These are phyloP conservation scores for Trichoderma hamatum DNA, from an alignment of 2,329 filamentous ascomycete species.

Conservation along the genomic window DNA sequence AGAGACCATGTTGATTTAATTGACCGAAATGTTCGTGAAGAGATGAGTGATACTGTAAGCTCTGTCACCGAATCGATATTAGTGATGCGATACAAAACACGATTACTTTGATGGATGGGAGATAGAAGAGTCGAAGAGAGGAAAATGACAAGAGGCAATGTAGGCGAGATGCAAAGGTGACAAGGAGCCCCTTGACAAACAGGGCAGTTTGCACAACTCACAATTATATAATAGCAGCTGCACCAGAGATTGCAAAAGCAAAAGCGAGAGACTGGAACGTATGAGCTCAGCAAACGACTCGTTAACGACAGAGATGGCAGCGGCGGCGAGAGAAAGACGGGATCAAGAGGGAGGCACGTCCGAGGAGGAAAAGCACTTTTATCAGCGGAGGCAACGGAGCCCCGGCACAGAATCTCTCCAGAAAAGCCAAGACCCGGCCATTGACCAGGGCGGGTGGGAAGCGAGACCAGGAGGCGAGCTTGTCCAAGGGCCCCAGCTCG, in stretches of 20 bases:
- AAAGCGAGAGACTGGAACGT: conserved; percentile 21
- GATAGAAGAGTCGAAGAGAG: background rate
- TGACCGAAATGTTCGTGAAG: conserved; percentile 2
- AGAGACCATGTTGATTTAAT: conserved; percentile 52
- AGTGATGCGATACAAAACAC: conserved; percentile 11
- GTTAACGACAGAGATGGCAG: conserved; percentile 25
- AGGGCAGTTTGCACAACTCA: conserved; percentile 11
- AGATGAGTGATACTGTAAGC: background rate
- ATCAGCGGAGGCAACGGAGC: conserved; percentile 24
- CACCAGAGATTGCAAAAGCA: conserved; percentile 9
- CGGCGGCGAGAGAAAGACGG: conserved; percentile 12
- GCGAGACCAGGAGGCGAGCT: conserved; percentile 8
- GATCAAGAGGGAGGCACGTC: conserved; percentile 22
- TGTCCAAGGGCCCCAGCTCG: conserved; percentile 17
- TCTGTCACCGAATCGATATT: background rate
- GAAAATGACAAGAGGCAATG: background rate
- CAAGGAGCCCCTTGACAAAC: background rate
- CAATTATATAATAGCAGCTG: conserved; percentile 9
- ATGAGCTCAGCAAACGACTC: conserved; percentile 20
- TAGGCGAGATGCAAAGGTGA: background rate
- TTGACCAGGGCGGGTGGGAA: conserved; percentile 24
- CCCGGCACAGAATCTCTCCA: conserved; percentile 23
- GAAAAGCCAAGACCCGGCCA: conserved; percentile 3
- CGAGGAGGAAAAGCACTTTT: conserved; percentile 19
- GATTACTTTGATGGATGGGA: background rate